Conservation (phyloP, 2,329 filamentous ascomycete species). For the Fusarium torulosum region DNA sequence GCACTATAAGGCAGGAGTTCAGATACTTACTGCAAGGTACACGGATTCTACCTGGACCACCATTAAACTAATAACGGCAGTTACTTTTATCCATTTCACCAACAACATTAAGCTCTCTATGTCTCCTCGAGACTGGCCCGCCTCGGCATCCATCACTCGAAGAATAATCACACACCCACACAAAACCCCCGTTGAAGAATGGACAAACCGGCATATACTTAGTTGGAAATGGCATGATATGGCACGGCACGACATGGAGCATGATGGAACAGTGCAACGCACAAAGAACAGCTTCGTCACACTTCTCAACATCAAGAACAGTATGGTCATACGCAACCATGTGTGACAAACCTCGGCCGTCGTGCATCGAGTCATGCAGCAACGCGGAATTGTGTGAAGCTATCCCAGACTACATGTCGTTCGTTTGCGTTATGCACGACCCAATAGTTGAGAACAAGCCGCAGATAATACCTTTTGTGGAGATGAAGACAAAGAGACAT, state of each 20-base stretch:
- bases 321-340: conserved; percentile 35
- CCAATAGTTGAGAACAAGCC: conserved; percentile 14
- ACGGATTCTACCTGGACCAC: conserved; percentile 20
- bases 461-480: conserved; percentile 26
- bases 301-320: conserved; percentile 28
- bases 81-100: conserved; percentile 35
- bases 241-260: conserved; percentile 40
- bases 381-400: conserved; percentile 39
- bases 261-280: conserved; percentile 24
- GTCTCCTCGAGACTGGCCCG: conserved; percentile 19
- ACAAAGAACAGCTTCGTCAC: conserved; percentile 29
- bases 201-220: conserved; percentile 35
- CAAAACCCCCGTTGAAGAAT: conserved; percentile 18
- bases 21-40: conserved; percentile 42
- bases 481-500: conserved; percentile 26
- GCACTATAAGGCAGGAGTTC: conserved; percentile 25
- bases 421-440: conserved; percentile 31
- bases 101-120: conserved; percentile 23
- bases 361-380: conserved; percentile 43
- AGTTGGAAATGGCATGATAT: conserved; percentile 38
- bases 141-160: conserved; percentile 27
- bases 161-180: conserved; percentile 35
- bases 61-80: conserved; percentile 26
- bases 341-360: conserved; percentile 38
- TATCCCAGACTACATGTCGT: conserved; percentile 31